Base-by-base conservation (phyloP, 192 early-diverging fungal species). In the Entophlyctis helioformis region DNA sequence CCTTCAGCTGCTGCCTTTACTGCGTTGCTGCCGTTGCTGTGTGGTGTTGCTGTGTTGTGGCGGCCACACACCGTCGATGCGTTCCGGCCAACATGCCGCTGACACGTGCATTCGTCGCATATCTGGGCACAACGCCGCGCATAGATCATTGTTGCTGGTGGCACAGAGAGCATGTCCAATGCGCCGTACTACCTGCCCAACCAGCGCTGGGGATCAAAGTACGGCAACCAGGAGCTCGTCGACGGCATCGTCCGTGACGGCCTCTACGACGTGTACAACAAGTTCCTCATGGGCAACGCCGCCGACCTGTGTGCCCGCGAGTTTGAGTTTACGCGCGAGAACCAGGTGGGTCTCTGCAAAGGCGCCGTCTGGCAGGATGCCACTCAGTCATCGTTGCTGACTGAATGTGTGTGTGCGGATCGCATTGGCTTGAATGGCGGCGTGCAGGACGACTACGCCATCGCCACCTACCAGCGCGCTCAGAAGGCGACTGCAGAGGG, bases 91-190 rank as follows among this genome's bases (percentile, higher is more conserved):
- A n/a, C n/a, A n/a, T n/a, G n/a, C n/a, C n/a, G n/a, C n/a, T n/a
- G n/a, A n/a, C n/a, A n/a, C n/a, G n/a, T 16, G 40, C 16, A 23
- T 50, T 23, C 40, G 16, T 34, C 26, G 11, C n/a, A n/a, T n/a
- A n/a, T n/a, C n/a, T n/a, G n/a, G n/a, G n/a, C n/a, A n/a, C n/a
- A n/a, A n/a, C n/a, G n/a, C n/a, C n/a, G n/a, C n/a, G 10, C 1
- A 21, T 24, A 54, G 48, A 46, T 56, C 21, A 46, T 74, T 24
- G 64, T 95, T 32, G 86, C 87, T 28, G 92, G 95, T 50, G 92
- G 96, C 37, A 93, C 87, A 86, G 93, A 98, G 61, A 85, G 81
- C 69, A 97, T 98, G 91, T 85, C 84, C 53, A 93, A 96, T 58
- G 76, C 78, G 13, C 93, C 93, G 39, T 93, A 66, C 56, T 79